Base-by-base conservation (phyloP, 1,284 basidiomycete species). In the Malassezia nana region DNA sequence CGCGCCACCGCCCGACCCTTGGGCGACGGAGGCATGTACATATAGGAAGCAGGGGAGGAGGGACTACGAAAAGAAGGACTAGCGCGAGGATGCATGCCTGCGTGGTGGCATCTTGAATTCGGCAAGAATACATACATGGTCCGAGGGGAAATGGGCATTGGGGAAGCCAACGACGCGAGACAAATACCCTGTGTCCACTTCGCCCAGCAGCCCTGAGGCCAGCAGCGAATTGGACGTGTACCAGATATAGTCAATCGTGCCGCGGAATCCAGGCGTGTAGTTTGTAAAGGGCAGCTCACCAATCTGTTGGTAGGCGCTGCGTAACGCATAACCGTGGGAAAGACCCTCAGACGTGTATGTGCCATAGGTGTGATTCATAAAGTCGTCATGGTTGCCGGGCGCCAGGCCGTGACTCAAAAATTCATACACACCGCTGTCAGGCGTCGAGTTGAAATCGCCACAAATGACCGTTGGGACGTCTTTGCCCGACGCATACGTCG, bases 161-260 rank as follows among this genome's bases (percentile, higher is more conserved):
- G 92, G 92, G 80, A 98, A 98, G 26, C 94, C 94, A 49, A 96
- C 91, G 9, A 84, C 83, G 77, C 89, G 90, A 67, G 84, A 82
- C 66, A 96, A 76, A 78, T 99, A 99, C 25, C 75, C 75, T 67
- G 79, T 80, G 75, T 96, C 91, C 50, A 96, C 84, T 72, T 87
- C 88, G 16, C 89, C 88, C 42, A 98, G 78, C 33, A 95, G 82
- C 16, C 85, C 84, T 55, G 85, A 89, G 18, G 89, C 84, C n/a
- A 81, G 81, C 52, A 98, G 73, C 62, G 84, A 87, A 54, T 81
- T 79, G 10, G 82, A 80, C 58, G 85, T 83, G 75, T 89, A 92
- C 84, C 89, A 98, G 65, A 98, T 82, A 74, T 96, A 92, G 77
- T 98, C 94, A 67, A 98, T 82, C 45, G 82, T 81, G 39, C 76